These are phyloP conservation scores for Neonothopanus nambi DNA, from an alignment of 1,284 basidiomycete species.

Conservation along the genomic window DNA sequence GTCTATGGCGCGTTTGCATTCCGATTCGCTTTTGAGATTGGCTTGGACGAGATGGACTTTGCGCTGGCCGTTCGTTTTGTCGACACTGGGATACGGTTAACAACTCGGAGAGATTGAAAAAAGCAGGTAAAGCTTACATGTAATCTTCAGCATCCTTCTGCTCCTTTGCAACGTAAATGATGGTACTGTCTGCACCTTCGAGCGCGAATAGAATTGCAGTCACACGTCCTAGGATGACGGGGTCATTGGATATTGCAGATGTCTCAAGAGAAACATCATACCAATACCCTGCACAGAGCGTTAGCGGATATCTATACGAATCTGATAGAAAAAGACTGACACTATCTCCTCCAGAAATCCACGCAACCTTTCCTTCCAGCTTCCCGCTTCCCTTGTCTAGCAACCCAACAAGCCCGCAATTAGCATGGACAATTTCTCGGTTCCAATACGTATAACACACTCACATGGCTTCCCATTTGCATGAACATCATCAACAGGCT, in stretches of 20 bases:
- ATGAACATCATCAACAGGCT: constrained; percentile 47
- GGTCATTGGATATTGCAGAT: no score
- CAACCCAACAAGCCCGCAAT: no score
- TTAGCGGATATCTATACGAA: constrained; percentile 59
- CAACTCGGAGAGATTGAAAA: background rate
- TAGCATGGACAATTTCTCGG: no score
- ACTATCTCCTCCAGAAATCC: constrained; percentile 52
- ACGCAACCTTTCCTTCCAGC: constrained; percentile 44
- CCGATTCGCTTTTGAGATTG: no score
- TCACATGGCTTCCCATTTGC: constrained; percentile 48
- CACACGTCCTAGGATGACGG: no score
- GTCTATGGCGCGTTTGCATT: no score
- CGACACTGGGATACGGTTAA: constrained; percentile 24
- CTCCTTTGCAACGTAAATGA: constrained; percentile 51
- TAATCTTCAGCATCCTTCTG: constrained; percentile 45
- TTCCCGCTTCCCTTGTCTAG: constrained; percentile 42
- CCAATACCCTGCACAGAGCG: no score
- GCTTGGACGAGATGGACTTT: constrained; percentile 35
- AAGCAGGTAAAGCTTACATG: constrained; percentile 23
- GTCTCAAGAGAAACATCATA: no score
- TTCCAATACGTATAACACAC: no score
- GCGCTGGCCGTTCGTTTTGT: constrained; percentile 34
- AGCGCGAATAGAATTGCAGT: no score
- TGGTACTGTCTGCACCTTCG: no score
- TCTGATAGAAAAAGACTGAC: constrained; percentile 24